Base-by-base conservation (phyloP, 805 yeast genomes). In the Brettanomyces bruxellensis region DNA sequence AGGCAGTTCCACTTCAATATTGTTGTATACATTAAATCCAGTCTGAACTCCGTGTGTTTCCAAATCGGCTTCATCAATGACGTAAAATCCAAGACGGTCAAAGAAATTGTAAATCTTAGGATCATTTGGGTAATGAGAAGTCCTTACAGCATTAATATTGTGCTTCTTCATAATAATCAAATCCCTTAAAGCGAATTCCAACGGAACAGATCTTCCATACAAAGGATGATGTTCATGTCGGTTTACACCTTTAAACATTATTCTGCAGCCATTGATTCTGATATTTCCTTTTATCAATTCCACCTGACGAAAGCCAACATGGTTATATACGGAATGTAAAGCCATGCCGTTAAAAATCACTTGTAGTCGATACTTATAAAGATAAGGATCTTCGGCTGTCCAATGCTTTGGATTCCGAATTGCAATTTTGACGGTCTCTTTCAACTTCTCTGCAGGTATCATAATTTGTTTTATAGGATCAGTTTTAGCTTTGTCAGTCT, bases 171-270 rank as follows among this genome's bases (percentile, higher is more conserved):
- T 38, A 12, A 38, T 22, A 18, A 23, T 12, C 25, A 38, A 38
- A 23, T 38, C 41, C 12, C 41, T 38, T 14, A 23, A 12, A 23
- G 18, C 41, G 12, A 38, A 38, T 12, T 38, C 41, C 25, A 38
- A 38, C n/a, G 41, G 41, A 38, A 38, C 41, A 18, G 41, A 22
- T 23, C 41, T 38, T n/a, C 41, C 41, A 18, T 23, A 38, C n/a
- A 12, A 18, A 6, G 41, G 41, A 23, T 38, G 41, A 38, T 38
- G 41, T 5, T 38, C 41, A 23, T 38, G 41, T 25, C 41, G 13
- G 25, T 38, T 38, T n/a, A 38, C 41, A 6, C 41, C 41, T 18
- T 25, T 38, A 18, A 38, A 38, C 12, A 38, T 6, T 7, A 38
- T 18, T 14, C n/a, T 38, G 13, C 25, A 9, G 7, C 41, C 41